Evolutionary conservation across 257 asterid genomes (phyloP), one percentile per base, ranked within the genome.

Genomic region (Nyctanthes arbortristis): DNA sequence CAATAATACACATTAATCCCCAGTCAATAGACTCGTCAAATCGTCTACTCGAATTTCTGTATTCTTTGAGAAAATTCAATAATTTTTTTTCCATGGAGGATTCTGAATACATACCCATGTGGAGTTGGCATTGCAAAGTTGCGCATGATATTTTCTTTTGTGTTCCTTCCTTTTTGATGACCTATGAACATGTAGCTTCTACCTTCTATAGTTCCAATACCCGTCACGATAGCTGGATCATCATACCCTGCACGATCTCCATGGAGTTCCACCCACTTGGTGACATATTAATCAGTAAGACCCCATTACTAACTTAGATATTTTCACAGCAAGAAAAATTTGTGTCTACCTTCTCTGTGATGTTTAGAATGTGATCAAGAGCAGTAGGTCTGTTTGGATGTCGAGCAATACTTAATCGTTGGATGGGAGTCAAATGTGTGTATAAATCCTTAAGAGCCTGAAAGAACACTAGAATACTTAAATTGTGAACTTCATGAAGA

Each of bases 61-160:
- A 55, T 31, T 55, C 4, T 33, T 69, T 0, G 22, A 31, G 22
- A 36, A 29, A 68, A 31, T 9, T 33, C 31, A 45, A 16, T 1
- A 20, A 5, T 32, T 14, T 25, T 22, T 37, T 11, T 32, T 32
- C 16, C 18, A 52, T 13, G 28, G 25, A 54, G 14, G 49, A 34
- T 7, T 18, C 14, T 14, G 22, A 20, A 63, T 60, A 62, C 78
- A n/a, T 70, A 84, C 89, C 89, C 86, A 2, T 84, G 89, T 25
- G 89, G 89, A 66, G 89, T 84, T 22, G 89, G 89, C 89, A 84
- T 84, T 4, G 79, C 86, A 72, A 81, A 84, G 78, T 84, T 84
- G 45, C 89, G 86, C 78, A 67, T 74, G 31, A 84, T 79, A 40
- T 84, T 84, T 70, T 84, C 89, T 60, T 80, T 83, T 4, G 88